These are phyloP conservation scores for Aspergillus sp. DNA, from an alignment of 2,329 filamentous ascomycete species.

Conservation along the genomic window DNA sequence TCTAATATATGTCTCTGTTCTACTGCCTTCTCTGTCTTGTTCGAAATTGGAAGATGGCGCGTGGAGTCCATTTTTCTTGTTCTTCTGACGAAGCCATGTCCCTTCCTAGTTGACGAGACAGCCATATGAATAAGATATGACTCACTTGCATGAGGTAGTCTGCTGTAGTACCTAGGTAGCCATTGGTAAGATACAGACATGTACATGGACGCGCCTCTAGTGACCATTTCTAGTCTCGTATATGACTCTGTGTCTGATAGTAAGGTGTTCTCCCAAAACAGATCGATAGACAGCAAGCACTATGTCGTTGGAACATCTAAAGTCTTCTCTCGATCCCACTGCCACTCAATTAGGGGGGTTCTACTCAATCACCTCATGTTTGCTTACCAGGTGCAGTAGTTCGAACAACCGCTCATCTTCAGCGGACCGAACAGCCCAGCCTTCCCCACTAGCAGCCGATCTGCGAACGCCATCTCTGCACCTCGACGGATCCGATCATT, in stretches of 20 bases:
- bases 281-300: too few relatives aligned
- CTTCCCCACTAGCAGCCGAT: neutral
- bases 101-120: conserved; percentile 24
- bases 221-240: too few relatives aligned
- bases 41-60: conserved; percentile 21
- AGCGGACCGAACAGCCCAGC: neutral
- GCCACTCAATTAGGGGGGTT: neutral
- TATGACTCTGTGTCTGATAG: too few relatives aligned
- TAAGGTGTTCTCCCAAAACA: too few relatives aligned
- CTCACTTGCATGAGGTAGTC: conserved; percentile 7
- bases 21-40: conserved; percentile 19
- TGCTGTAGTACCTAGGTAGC: neutral
- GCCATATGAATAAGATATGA: conserved; percentile 24
- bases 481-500: neutral
- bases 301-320: too few relatives aligned
- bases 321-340: too few relatives aligned
- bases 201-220: too few relatives aligned
- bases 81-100: conserved; percentile 23
- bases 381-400: too few relatives aligned
- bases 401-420: neutral
- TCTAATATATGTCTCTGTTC: conserved; percentile 10
- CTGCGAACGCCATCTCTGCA: neutral
- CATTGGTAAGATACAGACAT: neutral
- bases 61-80: conserved; percentile 24
- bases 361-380: too few relatives aligned